Conservation (phyloP, 805 yeast genomes). For the Starmerella khaoyaiensis region DNA sequence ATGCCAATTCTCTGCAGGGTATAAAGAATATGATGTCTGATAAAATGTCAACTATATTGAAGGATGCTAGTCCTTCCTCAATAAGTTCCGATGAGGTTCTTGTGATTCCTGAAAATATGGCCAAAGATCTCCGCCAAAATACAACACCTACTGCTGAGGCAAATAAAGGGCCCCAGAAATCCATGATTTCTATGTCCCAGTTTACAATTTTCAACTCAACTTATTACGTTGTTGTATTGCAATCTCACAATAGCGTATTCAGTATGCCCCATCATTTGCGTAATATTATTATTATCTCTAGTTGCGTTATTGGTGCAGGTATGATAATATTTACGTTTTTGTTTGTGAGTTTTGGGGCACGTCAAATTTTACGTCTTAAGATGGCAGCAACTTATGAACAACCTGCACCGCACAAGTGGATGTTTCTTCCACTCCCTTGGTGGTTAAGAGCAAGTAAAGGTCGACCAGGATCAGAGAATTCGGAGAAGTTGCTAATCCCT, state of each 20-base stretch:
- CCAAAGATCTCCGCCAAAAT: not conserved
- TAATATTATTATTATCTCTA: slow-evolving; percentile 14
- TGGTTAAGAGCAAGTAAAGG: slow-evolving; percentile 13
- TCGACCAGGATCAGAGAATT: not conserved
- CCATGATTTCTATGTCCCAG: slow-evolving; percentile 18
- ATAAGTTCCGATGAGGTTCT: not conserved
- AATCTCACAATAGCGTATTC: slow-evolving; percentile 17
- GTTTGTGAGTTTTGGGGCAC: slow-evolving; percentile 20
- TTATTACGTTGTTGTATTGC: slow-evolving; percentile 18
- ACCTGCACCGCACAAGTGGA: slow-evolving; percentile 15
- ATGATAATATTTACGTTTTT: slow-evolving; percentile 19
- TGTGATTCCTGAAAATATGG: slow-evolving; percentile 12
- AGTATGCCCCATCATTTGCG: slow-evolving; percentile 17
- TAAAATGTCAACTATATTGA: not conserved
- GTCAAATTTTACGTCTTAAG: slow-evolving; percentile 20
- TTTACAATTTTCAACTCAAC: slow-evolving; percentile 10
- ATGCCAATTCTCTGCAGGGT: not conserved
- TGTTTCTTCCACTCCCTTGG: slow-evolving; percentile 16
- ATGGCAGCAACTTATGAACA: slow-evolving; percentile 22
- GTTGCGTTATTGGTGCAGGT: slow-evolving; percentile 17
- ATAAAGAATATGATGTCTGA: not conserved
- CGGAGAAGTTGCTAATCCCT: slow-evolving; percentile 17
- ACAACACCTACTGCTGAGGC: slow-evolving; percentile 14
- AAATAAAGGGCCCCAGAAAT: slow-evolving; percentile 17
- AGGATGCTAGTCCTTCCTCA: not conserved